Evolutionary conservation across 148 eudicot genomes (phyloP).

Genomic region (Amaranthus cruentus): DNA sequence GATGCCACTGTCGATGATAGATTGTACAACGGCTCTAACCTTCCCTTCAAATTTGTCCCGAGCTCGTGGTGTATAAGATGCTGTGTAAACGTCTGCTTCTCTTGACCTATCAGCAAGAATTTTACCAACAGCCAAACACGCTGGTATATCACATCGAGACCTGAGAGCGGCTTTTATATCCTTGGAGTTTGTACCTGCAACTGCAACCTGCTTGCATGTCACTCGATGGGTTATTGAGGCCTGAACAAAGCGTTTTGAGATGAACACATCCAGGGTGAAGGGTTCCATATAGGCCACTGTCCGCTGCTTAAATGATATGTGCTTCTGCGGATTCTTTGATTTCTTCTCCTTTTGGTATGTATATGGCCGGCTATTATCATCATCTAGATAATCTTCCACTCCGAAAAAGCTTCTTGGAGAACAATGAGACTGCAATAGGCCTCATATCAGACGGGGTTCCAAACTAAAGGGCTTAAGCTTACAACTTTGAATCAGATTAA

Average conservation of each 20-base stretch:
- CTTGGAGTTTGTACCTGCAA: slow-evolving; percentile 89
- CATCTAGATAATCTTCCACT: slow-evolving; percentile 93
- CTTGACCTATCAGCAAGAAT: slow-evolving; percentile 73
- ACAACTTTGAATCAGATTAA: background rate
- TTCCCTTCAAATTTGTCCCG: slow-evolving; percentile 97
- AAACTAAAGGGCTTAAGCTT: background rate
- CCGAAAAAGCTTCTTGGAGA: slow-evolving; percentile 93
- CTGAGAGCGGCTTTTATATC: slow-evolving; percentile 76
- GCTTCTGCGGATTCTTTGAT: slow-evolving; percentile 84
- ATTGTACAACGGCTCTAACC: slow-evolving; percentile 92
- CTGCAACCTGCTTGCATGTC: slow-evolving; percentile 87
- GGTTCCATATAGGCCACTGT: slow-evolving; percentile 98
- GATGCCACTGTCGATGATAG: slow-evolving; percentile 81
- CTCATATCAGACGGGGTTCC: slow-evolving; percentile 2
- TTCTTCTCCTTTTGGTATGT: slow-evolving; percentile 89
- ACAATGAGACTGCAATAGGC: slow-evolving; percentile 45
- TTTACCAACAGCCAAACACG: slow-evolving; percentile 75
- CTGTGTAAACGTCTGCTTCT: slow-evolving; percentile 94
- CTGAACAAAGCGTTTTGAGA: slow-evolving; percentile 87
- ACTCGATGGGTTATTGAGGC: slow-evolving; percentile 92
- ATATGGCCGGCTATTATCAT: slow-evolving; percentile 86
- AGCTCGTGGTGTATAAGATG: slow-evolving; percentile 87
- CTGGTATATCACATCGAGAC: slow-evolving; percentile 87
- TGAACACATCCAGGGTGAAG: slow-evolving; percentile 80
- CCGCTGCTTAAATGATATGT: slow-evolving; percentile 75